These are phyloP conservation scores for Penicillium parvum DNA, from an alignment of 495 filamentous ascomycete genomes.

Conservation along the genomic window DNA sequence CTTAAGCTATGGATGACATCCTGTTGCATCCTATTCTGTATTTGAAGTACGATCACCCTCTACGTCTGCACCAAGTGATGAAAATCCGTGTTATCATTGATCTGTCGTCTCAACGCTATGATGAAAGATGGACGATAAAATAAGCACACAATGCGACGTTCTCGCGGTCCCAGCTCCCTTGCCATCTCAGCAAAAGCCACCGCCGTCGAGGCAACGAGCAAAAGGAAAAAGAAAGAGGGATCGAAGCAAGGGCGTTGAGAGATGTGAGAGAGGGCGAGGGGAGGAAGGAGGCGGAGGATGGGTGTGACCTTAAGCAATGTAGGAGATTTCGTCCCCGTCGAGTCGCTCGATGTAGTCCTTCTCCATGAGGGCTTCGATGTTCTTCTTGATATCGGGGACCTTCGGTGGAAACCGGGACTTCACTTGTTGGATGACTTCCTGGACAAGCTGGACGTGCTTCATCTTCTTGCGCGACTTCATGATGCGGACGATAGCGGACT, in stretches of 20 bases:
- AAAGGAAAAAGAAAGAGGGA: constrained; percentile 10
- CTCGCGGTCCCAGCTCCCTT: constrained; percentile 26
- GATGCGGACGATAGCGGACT: constrained; percentile 98
- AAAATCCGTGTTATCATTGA: constrained; percentile 31
- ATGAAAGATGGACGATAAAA: constrained; percentile 30
- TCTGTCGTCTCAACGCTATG: constrained; percentile 36
- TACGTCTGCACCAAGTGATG: background rate
- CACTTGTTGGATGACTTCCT: constrained; percentile 93
- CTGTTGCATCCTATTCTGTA: too few species aligned
- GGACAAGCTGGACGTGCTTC: constrained; percentile 90
- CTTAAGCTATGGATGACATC: too few species aligned
- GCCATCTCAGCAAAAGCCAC: constrained; percentile 7
- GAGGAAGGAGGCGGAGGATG: constrained; percentile 1
- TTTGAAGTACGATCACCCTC: too few species aligned
- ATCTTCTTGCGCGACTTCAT: constrained; percentile 99
- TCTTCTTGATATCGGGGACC: constrained; percentile 95
- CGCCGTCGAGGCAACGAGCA: constrained; percentile 11
- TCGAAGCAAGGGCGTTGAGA: constrained; percentile 5
- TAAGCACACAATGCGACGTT: constrained; percentile 40
- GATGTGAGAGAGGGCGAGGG: constrained; percentile 8
- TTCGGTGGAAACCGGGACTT: constrained; percentile 90
- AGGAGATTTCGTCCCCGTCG: constrained; percentile 90
- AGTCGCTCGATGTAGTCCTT: constrained; percentile 98
- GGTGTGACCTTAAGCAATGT: constrained; percentile 59
- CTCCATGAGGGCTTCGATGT: constrained; percentile 96